Base-by-base conservation (phyloP, 23 red algal genomes). In the Gracilaria vermiculophylla region DNA sequence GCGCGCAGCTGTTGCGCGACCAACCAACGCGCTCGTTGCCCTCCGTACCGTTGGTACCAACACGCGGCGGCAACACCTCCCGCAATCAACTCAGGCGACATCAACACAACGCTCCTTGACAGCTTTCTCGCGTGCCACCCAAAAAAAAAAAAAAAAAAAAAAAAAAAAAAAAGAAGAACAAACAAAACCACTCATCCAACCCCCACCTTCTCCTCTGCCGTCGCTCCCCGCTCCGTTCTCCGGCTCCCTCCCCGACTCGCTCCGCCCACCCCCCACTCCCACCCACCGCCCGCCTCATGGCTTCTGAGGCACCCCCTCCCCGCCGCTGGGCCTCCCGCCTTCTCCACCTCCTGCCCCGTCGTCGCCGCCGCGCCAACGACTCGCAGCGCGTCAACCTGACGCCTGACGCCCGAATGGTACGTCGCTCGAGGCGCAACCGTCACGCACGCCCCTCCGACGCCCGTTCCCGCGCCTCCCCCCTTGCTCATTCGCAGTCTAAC, bases 261-360 rank as follows among this genome's bases (percentile, higher is more conserved):
- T 24, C 11, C 23, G 3, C 29, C 23, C 55, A 28, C 23, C 23
- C 23, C 21, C 55, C 55, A 20, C 29, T 36, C 12, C 29, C 21
- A 7, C 21, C 21, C 54, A 29, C 29, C 58, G 15, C 16, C 35
- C 58, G 5, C 67, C 67, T 47, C 3, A 73, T 73, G 67, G 42
- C 39, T 73, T 73, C 67, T 24, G 67, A 73, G 39, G 42, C 67
- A 40, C 67, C 67, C 4, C 25, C 67, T 48, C 23, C 67, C 19
- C 67, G 67, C 42, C 67, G 67, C 67, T 73, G 67, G 67, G 47
- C 67, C 2, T 42, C 67, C 28, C 67, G 67, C 47, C 36, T 73
- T 40, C 15, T 73, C 1, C 67, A 73, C 31, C 17, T 73, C 2
- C 24, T 73, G 44, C 67, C 67, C 24, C 67, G 37, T 48, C 67